These are phyloP conservation scores for Ceratocystis colombiana DNA, from an alignment of 2,329 filamentous ascomycete genomes.

Conservation along the genomic window DNA sequence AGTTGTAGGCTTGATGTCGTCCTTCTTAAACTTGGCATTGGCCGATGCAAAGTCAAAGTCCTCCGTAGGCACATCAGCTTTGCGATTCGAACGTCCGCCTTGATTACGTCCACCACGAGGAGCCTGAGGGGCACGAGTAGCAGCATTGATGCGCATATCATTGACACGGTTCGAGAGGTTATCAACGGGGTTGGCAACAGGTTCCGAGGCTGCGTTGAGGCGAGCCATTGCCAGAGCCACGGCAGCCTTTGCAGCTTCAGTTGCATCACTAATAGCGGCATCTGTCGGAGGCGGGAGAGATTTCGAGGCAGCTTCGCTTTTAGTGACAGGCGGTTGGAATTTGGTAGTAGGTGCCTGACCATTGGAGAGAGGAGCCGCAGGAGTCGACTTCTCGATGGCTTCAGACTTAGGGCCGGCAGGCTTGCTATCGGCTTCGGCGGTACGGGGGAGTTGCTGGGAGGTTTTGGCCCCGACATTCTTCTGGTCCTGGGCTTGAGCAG, in stretches of 20 bases:
- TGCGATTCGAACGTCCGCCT: conserved; percentile 41
- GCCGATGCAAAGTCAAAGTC: conserved; percentile 79
- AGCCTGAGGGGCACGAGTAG: conserved; percentile 40
- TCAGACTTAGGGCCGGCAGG: conserved; percentile 36
- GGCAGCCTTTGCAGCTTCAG: conserved; percentile 62
- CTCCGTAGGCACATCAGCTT: conserved; percentile 77
- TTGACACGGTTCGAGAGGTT: conserved; percentile 65
- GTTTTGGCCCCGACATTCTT: background rate
- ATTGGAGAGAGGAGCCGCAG: conserved; percentile 27
- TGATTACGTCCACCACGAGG: conserved; percentile 38
- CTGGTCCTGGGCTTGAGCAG: conserved; percentile 29
- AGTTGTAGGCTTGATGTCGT: conserved; percentile 26
- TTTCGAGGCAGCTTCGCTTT: conserved; percentile 32
- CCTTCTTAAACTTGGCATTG: conserved; percentile 42
- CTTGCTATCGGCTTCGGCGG: background rate
- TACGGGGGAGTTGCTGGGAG: conserved; percentile 1
- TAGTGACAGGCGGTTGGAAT: conserved; percentile 29
- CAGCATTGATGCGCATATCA: conserved; percentile 61
- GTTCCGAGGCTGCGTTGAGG: conserved; percentile 37
- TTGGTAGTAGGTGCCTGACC: conserved; percentile 33
- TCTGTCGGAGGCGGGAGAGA: conserved; percentile 33
- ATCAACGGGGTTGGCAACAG: conserved; percentile 47
- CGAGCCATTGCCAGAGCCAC: conserved; percentile 75
- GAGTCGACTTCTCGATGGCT: conserved; percentile 29
- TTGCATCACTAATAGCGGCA: conserved; percentile 52